Conservation (phyloP, 805 yeast genomes). For the Teunomyces cretensis region DNA sequence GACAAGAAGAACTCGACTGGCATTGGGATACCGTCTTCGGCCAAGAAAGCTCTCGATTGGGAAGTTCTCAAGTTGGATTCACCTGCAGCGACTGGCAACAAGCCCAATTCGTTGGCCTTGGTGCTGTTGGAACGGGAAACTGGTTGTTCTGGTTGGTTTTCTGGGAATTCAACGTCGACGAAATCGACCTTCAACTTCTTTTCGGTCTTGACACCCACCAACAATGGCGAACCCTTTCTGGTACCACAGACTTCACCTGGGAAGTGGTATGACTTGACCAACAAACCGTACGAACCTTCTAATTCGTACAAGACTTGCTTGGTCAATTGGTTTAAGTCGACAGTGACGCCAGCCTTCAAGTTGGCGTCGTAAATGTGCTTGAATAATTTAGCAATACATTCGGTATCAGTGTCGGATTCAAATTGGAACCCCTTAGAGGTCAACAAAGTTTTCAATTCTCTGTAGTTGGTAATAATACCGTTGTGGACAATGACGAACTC, state of each 20-base stretch:
- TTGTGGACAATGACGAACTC: conserved; percentile 95
- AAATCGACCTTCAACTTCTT: conserved; percentile 94
- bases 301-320: conserved; percentile 89
- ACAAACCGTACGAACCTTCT: conserved; percentile 96
- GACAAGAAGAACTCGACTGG: conserved; percentile 96
- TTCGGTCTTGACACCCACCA: conserved; percentile 96
- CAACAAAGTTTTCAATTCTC: conserved; percentile 84
- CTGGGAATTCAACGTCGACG: conserved; percentile 97
- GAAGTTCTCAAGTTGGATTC: conserved; percentile 73
- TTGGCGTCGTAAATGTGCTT: conserved; percentile 85
- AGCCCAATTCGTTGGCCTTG: conserved; percentile 26
- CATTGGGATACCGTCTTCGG: conserved; percentile 89
- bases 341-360: conserved; percentile 66
- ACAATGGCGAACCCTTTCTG: conserved; percentile 95
- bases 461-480: conserved; percentile 95
- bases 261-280: conserved; percentile 87
- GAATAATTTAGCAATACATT: conserved; percentile 93
- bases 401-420: conserved; percentile 95
- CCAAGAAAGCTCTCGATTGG: conserved; percentile 93
- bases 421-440: conserved; percentile 75
- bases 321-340: conserved; percentile 89
- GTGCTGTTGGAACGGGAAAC: conserved; percentile 11
- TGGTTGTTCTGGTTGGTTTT: conserved; percentile 33
- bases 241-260: conserved; percentile 97
- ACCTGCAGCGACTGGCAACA: conserved; percentile 53